phyloP scores from a whole-genome alignment of 768 basidiomycete species.

The Trametes maxima region DNA sequence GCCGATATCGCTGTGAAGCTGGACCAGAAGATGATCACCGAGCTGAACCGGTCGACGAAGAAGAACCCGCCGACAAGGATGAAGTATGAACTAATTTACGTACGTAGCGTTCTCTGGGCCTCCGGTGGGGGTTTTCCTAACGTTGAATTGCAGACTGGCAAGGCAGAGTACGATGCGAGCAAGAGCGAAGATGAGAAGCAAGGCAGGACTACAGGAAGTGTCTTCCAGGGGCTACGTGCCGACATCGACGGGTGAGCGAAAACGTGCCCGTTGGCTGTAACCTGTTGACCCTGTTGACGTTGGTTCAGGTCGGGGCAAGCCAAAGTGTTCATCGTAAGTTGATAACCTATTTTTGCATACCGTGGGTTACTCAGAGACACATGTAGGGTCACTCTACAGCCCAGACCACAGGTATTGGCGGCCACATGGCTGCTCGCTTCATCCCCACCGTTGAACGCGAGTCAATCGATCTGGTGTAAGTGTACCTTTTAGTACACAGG shows the following conservation, averaged over 20 bases:
- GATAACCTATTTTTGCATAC: background rate
- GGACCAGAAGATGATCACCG: constrained; percentile 65
- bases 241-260: constrained; percentile 74
- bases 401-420: constrained; percentile 85
- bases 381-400: constrained; percentile 82
- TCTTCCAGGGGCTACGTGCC: constrained; percentile 86
- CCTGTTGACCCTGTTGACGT: background rate
- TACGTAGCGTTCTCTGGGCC: constrained; percentile 37
- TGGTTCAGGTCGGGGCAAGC: constrained; percentile 59
- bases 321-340: constrained; percentile 80
- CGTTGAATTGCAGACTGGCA: constrained; percentile 59
- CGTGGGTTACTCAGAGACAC: background rate
- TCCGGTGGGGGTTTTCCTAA: background rate
- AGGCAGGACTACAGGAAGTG: constrained; percentile 65
- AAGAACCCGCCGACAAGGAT: constrained; percentile 84
- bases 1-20: constrained; percentile 66
- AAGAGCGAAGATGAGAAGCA: constrained; percentile 65
- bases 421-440: constrained; percentile 77
- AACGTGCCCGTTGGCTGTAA: no score
- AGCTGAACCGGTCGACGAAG: constrained; percentile 90
- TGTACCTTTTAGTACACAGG: background rate
- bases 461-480: constrained; percentile 85
- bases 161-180: constrained; percentile 78
- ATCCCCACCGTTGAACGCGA: constrained; percentile 97
- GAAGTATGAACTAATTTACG: constrained; percentile 85